Evolutionary conservation across 2,329 filamentous ascomycete genomes (phyloP).

Genomic region (Metarhizium brunneum): DNA sequence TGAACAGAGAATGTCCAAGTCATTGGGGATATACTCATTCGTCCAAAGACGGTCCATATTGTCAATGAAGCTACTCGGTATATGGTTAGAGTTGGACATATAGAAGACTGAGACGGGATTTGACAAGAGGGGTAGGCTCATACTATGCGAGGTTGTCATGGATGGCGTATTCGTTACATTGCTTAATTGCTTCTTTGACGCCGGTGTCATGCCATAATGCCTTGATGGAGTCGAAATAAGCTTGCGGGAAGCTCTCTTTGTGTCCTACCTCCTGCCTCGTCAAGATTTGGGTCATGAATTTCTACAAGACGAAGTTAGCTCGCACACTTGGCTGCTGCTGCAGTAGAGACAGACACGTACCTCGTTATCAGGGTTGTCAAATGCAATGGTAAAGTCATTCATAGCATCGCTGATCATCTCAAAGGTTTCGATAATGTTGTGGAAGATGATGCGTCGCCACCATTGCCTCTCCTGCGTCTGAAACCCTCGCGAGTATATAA

Average conservation of each 20-base stretch:
- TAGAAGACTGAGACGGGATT: not conserved
- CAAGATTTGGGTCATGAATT: conserved; percentile 67
- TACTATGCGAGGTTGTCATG: conserved; percentile 95
- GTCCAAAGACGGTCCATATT: conserved; percentile 68
- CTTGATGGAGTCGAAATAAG: conserved; percentile 75
- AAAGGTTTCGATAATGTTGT: conserved; percentile 87
- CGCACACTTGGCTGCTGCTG: not conserved
- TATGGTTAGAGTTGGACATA: not conserved
- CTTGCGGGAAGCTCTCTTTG: conserved; percentile 68
- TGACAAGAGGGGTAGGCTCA: conserved; percentile 23
- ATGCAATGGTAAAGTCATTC: conserved; percentile 74
- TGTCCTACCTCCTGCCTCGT: conserved; percentile 74
- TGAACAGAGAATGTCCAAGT: conserved; percentile 88
- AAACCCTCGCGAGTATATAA: conserved; percentile 92
- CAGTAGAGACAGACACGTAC: conserved; percentile 37
- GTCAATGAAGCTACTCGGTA: conserved; percentile 63
- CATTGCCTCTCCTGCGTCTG: conserved; percentile 82
- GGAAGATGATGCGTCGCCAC: conserved; percentile 92
- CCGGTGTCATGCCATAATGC: conserved; percentile 75
- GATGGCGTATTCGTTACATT: conserved; percentile 92
- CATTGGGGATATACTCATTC: conserved; percentile 77
- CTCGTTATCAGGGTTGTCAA: conserved; percentile 70
- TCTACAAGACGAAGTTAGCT: conserved; percentile 35
- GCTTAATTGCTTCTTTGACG: conserved; percentile 75
- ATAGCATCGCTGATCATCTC: conserved; percentile 86